Conservation (phyloP, 805 yeast genomes). For the Yamadazyma akitaensis region DNA sequence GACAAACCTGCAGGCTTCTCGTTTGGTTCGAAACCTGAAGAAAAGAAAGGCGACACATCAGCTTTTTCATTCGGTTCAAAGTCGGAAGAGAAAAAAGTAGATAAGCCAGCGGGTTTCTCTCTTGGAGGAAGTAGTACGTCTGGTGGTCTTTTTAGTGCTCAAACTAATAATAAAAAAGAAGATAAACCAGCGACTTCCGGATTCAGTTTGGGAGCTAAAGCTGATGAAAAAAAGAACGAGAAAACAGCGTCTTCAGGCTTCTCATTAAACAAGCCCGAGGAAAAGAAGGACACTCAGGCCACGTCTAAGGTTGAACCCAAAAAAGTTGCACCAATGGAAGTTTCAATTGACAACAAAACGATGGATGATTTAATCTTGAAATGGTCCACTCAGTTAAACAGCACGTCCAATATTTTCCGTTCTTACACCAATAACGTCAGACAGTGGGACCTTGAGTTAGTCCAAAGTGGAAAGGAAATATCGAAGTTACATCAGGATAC, state of each 20-base stretch:
- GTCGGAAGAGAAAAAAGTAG: conserved; percentile 19
- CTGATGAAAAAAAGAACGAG: conserved; percentile 20
- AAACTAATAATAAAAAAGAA: conserved; percentile 18
- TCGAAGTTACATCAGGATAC: conserved; percentile 74
- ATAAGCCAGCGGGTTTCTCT: conserved; percentile 13
- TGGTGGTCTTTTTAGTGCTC: conserved; percentile 12
- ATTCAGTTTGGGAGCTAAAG: conserved; percentile 23
- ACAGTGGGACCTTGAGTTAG: conserved; percentile 82
- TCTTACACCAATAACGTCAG: conserved; percentile 70
- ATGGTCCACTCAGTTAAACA: conserved; percentile 86
- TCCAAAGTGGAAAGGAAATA: conserved; percentile 82
- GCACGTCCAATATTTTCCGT: conserved; percentile 70
- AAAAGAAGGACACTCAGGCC: conserved; percentile 16
- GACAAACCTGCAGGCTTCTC: conserved; percentile 10
- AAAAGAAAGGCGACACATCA: conserved; percentile 16
- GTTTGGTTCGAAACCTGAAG: conserved; percentile 13
- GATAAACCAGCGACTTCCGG: conserved; percentile 16
- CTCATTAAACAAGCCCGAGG: conserved; percentile 11
- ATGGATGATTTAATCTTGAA: conserved; percentile 87
- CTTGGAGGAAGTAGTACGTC: conserved; percentile 20
- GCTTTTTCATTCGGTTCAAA: conserved; percentile 26
- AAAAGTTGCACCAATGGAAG: conserved; percentile 60
- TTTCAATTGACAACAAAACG: conserved; percentile 84
- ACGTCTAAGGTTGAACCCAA: conserved; percentile 40
- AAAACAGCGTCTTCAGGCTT: conserved; percentile 12